Evolutionary conservation across 2,329 filamentous ascomycete genomes (phyloP).

Genomic region (Annulohypoxylon truncatum): DNA sequence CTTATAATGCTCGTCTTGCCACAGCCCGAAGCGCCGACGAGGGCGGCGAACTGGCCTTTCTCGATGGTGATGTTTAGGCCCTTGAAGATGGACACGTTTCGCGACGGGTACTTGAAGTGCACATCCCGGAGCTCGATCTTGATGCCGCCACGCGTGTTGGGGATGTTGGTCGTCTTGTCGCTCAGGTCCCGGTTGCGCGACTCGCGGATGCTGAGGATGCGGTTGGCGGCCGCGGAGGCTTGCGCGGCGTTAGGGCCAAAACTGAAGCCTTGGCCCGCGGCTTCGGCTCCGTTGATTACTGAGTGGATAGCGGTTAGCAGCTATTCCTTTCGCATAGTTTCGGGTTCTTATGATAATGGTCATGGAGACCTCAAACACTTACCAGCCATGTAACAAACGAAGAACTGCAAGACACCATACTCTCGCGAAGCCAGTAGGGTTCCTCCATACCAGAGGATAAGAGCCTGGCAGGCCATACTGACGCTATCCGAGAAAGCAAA

Average conservation of each 20-base stretch:
- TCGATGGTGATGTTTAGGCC: constrained; percentile 72
- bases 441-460: constrained; percentile 75
- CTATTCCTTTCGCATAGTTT: neutral
- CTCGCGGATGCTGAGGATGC: constrained; percentile 66
- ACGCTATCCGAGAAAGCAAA: constrained; percentile 78
- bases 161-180: constrained; percentile 52
- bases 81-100: constrained; percentile 67
- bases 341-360: too few species aligned
- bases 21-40: constrained; percentile 77
- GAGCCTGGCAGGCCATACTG: constrained; percentile 70
- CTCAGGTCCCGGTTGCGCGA: constrained; percentile 53
- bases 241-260: constrained; percentile 74
- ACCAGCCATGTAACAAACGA: constrained; percentile 70
- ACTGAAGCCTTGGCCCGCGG: constrained; percentile 73
- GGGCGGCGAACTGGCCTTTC: constrained; percentile 75
- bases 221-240: constrained; percentile 68
- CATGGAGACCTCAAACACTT: constrained; percentile 6
- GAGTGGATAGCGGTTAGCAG: constrained; percentile 2
- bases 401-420: constrained; percentile 59
- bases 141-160: constrained; percentile 61
- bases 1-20: constrained; percentile 79
- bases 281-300: constrained; percentile 74
- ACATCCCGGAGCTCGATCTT: constrained; percentile 68
- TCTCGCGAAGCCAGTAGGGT: constrained; percentile 66
- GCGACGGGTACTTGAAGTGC: constrained; percentile 70